Evolutionary conservation across 2,329 filamentous ascomycete genomes (phyloP).

Genomic region (Penicillium glabrum): DNA sequence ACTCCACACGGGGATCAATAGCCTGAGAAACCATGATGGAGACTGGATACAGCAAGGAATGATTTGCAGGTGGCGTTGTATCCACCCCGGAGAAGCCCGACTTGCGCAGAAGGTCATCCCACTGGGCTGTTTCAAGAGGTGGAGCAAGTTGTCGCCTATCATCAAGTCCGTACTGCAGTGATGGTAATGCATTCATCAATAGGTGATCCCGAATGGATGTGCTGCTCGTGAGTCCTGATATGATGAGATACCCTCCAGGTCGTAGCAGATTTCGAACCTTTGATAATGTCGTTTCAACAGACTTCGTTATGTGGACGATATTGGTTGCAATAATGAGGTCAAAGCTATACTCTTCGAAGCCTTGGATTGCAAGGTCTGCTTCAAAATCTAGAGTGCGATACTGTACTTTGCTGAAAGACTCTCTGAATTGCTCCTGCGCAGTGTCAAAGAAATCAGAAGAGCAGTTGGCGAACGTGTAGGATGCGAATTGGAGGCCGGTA

Average conservation of each 20-base stretch:
- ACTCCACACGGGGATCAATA: conserved; percentile 18
- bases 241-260: conserved; percentile 47
- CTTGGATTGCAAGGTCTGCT: conserved; percentile 31
- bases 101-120: neutral
- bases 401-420: conserved; percentile 22
- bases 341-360: conserved; percentile 29
- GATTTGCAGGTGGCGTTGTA: neutral
- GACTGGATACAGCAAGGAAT: neutral
- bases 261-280: conserved; percentile 38
- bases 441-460: neutral
- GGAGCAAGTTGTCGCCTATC: neutral
- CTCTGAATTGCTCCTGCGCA: conserved; percentile 22
- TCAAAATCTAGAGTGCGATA: conserved; percentile 36
- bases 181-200: neutral
- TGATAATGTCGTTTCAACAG: conserved; percentile 22
- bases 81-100: conserved; percentile 6
- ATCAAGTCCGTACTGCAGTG: neutral
- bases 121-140: neutral
- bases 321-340: conserved; percentile 43
- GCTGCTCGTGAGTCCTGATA: conserved; percentile 32
- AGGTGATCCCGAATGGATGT: neutral
- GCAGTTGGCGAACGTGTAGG: neutral
- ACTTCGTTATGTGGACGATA: conserved; percentile 41
- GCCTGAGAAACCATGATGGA: conserved; percentile 27
- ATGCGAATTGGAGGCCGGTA: neutral